Percentiles rank a stretch among this genome's conserved stretches.
Conservation (phyloP, 2,329 filamentous ascomycete species). For the Neofusicoccum umdonicola region DNA sequence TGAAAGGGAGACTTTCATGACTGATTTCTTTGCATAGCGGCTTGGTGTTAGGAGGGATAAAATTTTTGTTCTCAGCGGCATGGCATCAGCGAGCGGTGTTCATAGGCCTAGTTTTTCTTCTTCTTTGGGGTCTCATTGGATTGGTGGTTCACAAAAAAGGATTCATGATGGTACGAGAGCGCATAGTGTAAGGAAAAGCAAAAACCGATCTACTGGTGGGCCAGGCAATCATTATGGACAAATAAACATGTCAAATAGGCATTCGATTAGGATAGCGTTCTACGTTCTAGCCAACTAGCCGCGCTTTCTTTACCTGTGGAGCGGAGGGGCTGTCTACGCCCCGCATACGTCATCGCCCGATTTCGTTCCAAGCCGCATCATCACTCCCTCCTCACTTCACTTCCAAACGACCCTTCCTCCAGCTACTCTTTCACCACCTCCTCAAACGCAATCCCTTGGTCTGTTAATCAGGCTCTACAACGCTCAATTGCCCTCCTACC, state of each 20-base stretch:
- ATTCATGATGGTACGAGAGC: background rate
- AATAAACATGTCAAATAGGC: background rate
- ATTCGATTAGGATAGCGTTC: background rate
- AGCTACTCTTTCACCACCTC: no score
- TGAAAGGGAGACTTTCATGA: background rate
- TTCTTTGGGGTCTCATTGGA: background rate
- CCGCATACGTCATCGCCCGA: slow-evolving; percentile 17
- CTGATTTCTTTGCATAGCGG: background rate
- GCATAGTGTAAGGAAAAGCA: background rate
- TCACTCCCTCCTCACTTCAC: background rate
- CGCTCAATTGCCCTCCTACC: background rate
- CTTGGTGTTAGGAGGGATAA: background rate
- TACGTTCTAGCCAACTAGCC: background rate
- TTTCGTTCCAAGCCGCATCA: background rate
- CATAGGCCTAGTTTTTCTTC: background rate
- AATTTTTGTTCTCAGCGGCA: background rate
- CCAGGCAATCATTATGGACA: background rate
- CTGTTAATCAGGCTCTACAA: background rate
- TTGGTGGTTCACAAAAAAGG: no score
- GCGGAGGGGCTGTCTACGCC: background rate
- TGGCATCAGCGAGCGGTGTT: background rate
- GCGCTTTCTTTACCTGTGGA: background rate
- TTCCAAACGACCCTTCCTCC: background rate
- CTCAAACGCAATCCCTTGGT: background rate
- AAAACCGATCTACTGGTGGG: background rate